Conservation (phyloP, 257 asterid species). For the Nicotiana tomentosiformis region DNA sequence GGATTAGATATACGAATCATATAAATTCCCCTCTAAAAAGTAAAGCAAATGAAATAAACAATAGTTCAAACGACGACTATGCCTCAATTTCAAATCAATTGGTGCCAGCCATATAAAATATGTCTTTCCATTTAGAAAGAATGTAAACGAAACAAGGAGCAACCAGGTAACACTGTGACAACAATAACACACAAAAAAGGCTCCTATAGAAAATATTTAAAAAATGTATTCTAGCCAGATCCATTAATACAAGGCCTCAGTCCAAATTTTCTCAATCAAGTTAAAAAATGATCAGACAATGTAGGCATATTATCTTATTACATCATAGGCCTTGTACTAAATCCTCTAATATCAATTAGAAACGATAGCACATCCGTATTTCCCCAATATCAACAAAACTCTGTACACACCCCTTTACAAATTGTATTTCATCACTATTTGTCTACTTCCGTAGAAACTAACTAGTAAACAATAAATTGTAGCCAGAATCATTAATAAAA, state of each 20-base stretch:
- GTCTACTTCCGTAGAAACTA: neutral
- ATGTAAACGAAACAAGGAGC: too few species aligned
- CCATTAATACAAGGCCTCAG: neutral
- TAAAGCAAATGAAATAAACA: neutral
- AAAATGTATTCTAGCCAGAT: neutral
- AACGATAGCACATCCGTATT: too few species aligned
- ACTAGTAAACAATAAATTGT: neutral
- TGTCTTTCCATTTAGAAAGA: too few species aligned
- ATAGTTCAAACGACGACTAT: too few species aligned
- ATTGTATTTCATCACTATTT: neutral
- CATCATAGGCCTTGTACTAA: neutral
- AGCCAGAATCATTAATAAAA: neutral
- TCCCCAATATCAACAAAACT: too few species aligned
- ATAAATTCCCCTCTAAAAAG: neutral
- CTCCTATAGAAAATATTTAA: neutral
- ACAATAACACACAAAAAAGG: neutral
- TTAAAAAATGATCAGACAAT: constrained; percentile 1
- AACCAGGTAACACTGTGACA: neutral
- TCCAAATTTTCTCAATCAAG: neutral
- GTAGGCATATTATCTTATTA: neutral
- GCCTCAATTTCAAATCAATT: too few species aligned
- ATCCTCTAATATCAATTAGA: neutral
- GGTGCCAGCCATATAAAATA: too few species aligned
- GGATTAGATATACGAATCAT: neutral
- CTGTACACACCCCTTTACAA: neutral